Conservation (phyloP, 2,329 filamentous ascomycete genomes). For the Pseudogymnoascus sp. region DNA sequence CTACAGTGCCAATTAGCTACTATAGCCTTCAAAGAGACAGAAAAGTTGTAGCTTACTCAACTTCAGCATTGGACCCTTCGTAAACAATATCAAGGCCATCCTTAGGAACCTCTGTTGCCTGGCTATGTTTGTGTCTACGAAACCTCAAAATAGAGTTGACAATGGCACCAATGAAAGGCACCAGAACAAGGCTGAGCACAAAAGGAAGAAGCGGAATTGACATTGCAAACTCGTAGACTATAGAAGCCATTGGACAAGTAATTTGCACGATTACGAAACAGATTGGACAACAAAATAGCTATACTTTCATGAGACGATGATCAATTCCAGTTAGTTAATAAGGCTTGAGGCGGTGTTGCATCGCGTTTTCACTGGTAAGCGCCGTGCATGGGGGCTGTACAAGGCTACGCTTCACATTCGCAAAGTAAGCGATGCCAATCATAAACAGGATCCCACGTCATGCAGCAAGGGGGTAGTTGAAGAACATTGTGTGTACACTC, state of each 20-base stretch:
- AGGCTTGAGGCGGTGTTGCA: neutral
- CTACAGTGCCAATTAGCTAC: neutral
- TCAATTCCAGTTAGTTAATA: neutral
- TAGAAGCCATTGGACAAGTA: neutral
- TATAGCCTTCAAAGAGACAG: neutral
- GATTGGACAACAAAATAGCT: neutral
- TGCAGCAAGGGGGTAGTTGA: no score
- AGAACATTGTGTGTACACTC: no score
- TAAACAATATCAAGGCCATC: neutral
- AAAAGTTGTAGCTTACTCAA: neutral
- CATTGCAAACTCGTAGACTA: neutral
- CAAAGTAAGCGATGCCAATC: no score
- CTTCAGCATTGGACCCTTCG: neutral
- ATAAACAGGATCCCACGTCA: no score
- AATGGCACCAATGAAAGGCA: neutral
- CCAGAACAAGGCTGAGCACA: neutral
- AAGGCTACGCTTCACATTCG: no score
- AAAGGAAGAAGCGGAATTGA: neutral
- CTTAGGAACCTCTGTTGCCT: neutral
- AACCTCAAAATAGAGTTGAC: neutral
- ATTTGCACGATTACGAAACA: neutral
- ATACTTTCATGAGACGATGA: neutral
- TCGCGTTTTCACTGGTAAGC: neutral
- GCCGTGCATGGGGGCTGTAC: neutral
- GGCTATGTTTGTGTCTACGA: neutral